Evolutionary conservation across 1,284 basidiomycete genomes (phyloP), one percentile per base, ranked within the genome.

Genomic region (Pseudozyma hubeiensis): DNA sequence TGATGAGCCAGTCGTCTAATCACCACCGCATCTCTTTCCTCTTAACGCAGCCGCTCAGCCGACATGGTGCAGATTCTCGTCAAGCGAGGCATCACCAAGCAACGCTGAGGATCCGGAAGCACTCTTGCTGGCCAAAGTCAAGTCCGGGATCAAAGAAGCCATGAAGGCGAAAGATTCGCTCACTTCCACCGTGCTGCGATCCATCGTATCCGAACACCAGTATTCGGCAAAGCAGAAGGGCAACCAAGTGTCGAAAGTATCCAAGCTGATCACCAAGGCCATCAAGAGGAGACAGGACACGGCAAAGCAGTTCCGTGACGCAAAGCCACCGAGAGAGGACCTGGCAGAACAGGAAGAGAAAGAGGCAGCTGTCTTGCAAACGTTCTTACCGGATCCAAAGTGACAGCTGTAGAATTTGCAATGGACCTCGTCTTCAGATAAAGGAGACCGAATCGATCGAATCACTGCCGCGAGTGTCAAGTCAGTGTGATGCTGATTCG

Each of bases 101-200:
- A 30, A 16, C 24, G 24, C n/a, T 41, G 57, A 69, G 29, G 70
- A 73, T 39, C 53, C 64, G 8, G 77, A 78, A 39, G 70, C 56
- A 10, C 57, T 62, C 17, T 47, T 78, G 39, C 43, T 78, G 41
- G 59, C 57, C 11, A 64, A 54, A 31, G 62, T 80, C 62, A 80
- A 80, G 50, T 49, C 53, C 0, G 67, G 78, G 13, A 73, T 78
- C 58, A 80, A 79, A 51, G 71, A 74, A 35, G 69, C 78, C 0
- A 80, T 80, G 78, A 66, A 73, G 47, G 63, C 76, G 19, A 79
- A 77, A 34, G 75, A 80, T 54, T 65, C 64, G 53, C 55, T 71
- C 57, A 69, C 66, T 4, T 71, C 70, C 13, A 77, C 76, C 1
- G 78, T 80, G 16, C 33, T 80, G 13, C 68, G 77, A 34, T 77